These are phyloP conservation scores for Phytophthora hybrid DNA, from an alignment of 352 stramenopile genomes.

Conservation along the genomic window DNA sequence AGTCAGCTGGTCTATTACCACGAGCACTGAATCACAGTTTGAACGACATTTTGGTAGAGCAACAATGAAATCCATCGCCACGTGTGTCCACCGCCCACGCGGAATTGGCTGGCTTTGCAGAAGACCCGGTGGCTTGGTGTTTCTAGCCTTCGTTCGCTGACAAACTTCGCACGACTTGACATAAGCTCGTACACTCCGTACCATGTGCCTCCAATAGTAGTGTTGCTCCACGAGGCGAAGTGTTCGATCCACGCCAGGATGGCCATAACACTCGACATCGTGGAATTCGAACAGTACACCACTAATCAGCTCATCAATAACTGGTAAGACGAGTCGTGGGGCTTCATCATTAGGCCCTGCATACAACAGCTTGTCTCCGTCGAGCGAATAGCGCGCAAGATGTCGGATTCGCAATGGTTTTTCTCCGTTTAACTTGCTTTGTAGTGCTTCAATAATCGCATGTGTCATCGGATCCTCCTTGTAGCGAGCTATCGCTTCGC, in stretches of 20 bases:
- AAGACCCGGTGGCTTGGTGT: background rate
- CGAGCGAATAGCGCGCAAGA: background rate
- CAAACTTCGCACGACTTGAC: background rate
- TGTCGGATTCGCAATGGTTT: background rate
- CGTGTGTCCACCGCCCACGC: slow-evolving; percentile 5
- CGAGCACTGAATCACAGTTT: slow-evolving; percentile 8
- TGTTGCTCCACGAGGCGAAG: background rate
- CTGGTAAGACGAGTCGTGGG: background rate
- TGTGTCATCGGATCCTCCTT: background rate
- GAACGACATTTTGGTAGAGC: background rate
- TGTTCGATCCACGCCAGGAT: background rate
- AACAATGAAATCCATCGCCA: slow-evolving; percentile 17
- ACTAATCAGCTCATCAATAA: background rate
- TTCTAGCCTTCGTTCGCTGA: background rate
- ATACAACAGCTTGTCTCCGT: background rate
- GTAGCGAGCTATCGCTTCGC: background rate
- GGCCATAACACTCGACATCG: background rate
- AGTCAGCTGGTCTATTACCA: slow-evolving; percentile 14
- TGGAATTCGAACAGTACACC: background rate
- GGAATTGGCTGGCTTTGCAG: slow-evolving; percentile 15
- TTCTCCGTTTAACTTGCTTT: background rate
- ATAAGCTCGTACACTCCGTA: background rate
- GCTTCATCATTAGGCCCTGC: background rate
- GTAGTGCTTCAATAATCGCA: background rate
- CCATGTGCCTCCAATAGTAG: background rate